Percentiles rank a stretch among this genome's conserved stretches.
These are phyloP conservation scores for Picea sitchensis DNA, from an alignment of 75 land plant species.

Conservation along the genomic window DNA sequence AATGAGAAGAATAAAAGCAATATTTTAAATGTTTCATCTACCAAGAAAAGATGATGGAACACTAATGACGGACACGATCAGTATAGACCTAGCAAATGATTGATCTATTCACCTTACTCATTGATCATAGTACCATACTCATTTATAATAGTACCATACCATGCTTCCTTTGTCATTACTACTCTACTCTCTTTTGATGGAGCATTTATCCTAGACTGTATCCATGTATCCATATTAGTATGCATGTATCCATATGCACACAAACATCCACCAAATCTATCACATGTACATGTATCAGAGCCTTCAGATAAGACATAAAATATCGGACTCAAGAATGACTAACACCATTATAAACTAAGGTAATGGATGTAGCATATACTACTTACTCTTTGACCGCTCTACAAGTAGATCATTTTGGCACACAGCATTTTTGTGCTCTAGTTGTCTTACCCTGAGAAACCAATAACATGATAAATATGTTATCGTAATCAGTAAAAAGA, in stretches of 20 bases:
- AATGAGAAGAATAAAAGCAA: too few species aligned
- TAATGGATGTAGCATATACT: background rate
- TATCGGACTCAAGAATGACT: background rate
- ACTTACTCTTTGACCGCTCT: conserved; percentile 12
- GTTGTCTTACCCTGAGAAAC: background rate
- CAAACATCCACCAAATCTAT: background rate
- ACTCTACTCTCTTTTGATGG: too few species aligned
- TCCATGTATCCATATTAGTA: background rate
- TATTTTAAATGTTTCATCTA: too few species aligned
- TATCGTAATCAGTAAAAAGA: background rate
- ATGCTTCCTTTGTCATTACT: too few species aligned
- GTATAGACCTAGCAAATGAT: too few species aligned
- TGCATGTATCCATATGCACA: background rate
- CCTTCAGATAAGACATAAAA: too few species aligned
- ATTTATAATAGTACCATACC: too few species aligned
- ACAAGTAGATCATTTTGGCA: background rate
- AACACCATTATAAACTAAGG: background rate
- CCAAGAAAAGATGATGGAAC: too few species aligned
- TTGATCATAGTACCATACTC: too few species aligned
- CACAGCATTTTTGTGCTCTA: conserved; percentile 13
- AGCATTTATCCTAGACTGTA: too few species aligned
- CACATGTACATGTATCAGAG: background rate
- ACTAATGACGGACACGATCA: too few species aligned
- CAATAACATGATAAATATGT: background rate
- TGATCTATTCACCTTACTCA: too few species aligned